These are phyloP conservation scores for Penicillium griseofulvum DNA, from an alignment of 2,329 filamentous ascomycete species.

Conservation along the genomic window DNA sequence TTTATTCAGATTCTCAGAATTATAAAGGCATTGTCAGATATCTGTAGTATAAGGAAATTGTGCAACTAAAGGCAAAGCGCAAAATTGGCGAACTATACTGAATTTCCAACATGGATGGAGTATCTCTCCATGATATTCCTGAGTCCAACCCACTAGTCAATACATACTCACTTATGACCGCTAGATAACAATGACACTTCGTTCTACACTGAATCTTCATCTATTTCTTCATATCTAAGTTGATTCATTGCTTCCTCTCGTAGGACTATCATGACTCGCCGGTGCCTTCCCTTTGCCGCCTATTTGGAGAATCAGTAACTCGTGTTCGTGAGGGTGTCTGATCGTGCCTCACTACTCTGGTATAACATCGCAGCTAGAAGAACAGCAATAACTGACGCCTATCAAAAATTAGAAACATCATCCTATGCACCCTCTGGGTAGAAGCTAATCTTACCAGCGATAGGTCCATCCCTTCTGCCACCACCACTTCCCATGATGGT, in stretches of 20 bases:
- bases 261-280: not conserved
- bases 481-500: not conserved
- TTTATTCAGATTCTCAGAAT: no score
- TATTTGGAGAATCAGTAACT: not conserved
- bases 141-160: not conserved
- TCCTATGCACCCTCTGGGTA: not conserved
- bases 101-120: no score
- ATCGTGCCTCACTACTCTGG: not conserved
- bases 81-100: no score
- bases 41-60: no score
- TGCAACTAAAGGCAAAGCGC: no score
- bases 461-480: not conserved
- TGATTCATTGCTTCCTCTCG: not conserved
- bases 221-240: not conserved
- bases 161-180: not conserved
- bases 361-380: not conserved
- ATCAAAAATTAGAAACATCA: not conserved
- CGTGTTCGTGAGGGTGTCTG: not conserved
- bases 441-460: not conserved
- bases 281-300: not conserved
- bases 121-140: not conserved
- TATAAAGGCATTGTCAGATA: no score
- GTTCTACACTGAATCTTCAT: not conserved
- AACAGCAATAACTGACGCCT: not conserved
- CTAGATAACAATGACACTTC: no score